Base-by-base conservation (phyloP, 2,329 filamentous ascomycete species). In the Verticillium nubilum region DNA sequence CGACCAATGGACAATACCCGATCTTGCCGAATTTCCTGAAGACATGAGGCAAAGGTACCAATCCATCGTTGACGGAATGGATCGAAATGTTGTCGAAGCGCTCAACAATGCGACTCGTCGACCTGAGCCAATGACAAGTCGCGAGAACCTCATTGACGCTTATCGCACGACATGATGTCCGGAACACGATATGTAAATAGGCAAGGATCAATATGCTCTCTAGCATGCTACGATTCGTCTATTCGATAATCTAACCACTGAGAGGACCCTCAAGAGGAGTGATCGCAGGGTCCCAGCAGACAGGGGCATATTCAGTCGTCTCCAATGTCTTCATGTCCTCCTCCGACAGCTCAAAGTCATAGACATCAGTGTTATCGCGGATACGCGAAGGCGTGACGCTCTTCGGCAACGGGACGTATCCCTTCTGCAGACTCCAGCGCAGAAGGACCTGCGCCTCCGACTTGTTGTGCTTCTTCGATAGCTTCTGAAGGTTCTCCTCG, bases 371-470 rank as follows among this genome's bases (percentile, higher is more conserved):
- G 66, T 92, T 93, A 69, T 86, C 82, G 61, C 78, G 75, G 63
- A 92, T 91, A 13, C 89, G 80, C 29, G 80, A 83, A 0, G 85
- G 80, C 4, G 84, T 88, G 56, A 88, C 87, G 61, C 86, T 91
- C 81, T 92, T 92, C 25, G 89, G 88, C 62, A 92, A 76, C 53
- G 89, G 89, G 33, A 90, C 80, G 71, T 85, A 86, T 4, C 85
- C 88, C 75, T 91, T 93, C 74, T 96, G 90, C 73, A 96, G 72
- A 65, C 89, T 90, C 82, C 91, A 97, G 63, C 92, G 82, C 56
- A 96, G 76, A 67, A 97, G 73, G 10, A 96, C 76, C 78, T 96
- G 92, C 10, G 90, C 88, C 61, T 88, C 84, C 7, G 84, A 84
- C 76, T 89, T 92, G 64, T 79, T 80, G 71, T 95, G 85, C 76